Evolutionary conservation across 306 rosid genomes (phyloP), one percentile per base, ranked within the genome.

Genomic region (Dalbergia cultrata): DNA sequence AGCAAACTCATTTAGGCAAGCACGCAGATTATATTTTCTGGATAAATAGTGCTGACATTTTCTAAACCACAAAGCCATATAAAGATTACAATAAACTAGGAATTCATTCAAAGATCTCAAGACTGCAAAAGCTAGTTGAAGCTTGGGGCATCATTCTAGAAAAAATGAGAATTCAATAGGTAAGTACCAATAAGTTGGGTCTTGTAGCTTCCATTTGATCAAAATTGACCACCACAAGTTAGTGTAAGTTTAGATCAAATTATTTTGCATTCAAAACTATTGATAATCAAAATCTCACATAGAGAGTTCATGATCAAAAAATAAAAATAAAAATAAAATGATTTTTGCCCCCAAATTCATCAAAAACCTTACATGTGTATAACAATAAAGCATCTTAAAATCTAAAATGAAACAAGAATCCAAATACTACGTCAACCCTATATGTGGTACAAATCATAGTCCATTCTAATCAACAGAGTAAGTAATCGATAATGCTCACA

Each of bases 181-280:
- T 13, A 50, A n/a, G 57, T 50, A 50, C 18, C 57, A 67, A 9
- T 16, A 77, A 39, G 57, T 26, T 67, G 47, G 9, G 31, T 26
- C 7, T n/a, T 8, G 75, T 58, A 67, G 75, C 66, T 54, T 54
- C 81, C 57, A 14, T 53, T 26, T 54, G 60, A 54, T 17, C 22
- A n/a, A 17, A 54, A 17, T n/a, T 54, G 60, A 54, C 60, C 60
- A 13, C 10, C 12, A 13, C 60, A 17, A 54, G 3, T 54, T n/a
- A 54, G 10, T 16, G 21, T 54, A 17, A 13, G 57, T 13, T 50
- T 50, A 16, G 13, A 54, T 17, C 21, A 53, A 4, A 19, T 53
- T 6, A 5, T 47, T 47, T 47, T 47, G 4, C 14, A n/a, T 47
- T 43, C 49, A 43, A 43, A 43, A 43, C 49, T 7, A 43, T 7